Base-by-base conservation (phyloP, 495 filamentous ascomycete genomes). In the Penicillium silybi region DNA sequence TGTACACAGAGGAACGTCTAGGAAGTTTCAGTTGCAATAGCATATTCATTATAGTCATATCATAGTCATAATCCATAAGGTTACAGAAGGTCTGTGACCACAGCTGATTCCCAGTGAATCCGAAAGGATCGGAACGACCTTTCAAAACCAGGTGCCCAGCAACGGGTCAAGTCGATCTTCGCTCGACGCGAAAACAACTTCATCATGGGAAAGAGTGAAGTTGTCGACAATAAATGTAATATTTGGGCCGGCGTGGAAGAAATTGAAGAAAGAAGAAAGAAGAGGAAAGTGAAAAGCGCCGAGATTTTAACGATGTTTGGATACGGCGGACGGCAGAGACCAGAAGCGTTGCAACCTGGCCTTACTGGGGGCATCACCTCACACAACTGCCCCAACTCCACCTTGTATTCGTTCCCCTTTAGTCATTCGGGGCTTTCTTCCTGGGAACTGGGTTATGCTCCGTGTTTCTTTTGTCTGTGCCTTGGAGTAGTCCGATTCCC, bases 61-160 rank as follows among this genome's bases (percentile, higher is more conserved):
- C 15, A 44, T 44, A 26, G 13, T 41, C 22, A 35, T 37, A 34
- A n/a, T 41, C 10, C 13, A 18, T 20, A 51, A 48, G 1, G 2
- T 40, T 48, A 27, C 11, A 6, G n/a, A 16, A 52, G 45, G 57
- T 55, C 47, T 88, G 84, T 88, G 73, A 85, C 85, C 85, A 75
- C 83, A 80, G 83, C 85, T 89, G 85, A 89, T 89, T 89, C 85
- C 85, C 76, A 80, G 71, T 62, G 74, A 79, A 73, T 85, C 84
- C 77, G 67, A 64, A 77, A 80, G 73, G 74, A 72, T 78, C 80
- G 65, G 69, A 80, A 86, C 70, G 81, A 81, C 78, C 71, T 77
- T 79, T 88, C 83, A 77, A 87, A 82, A 66, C 69, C 79, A 79
- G 84, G 85, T 83, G 85, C 85, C 85, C 85, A 89, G 85, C 83